phyloP scores from a whole-genome alignment of 2,329 filamentous ascomycete genomes.

The Cryphonectria japonica region DNA sequence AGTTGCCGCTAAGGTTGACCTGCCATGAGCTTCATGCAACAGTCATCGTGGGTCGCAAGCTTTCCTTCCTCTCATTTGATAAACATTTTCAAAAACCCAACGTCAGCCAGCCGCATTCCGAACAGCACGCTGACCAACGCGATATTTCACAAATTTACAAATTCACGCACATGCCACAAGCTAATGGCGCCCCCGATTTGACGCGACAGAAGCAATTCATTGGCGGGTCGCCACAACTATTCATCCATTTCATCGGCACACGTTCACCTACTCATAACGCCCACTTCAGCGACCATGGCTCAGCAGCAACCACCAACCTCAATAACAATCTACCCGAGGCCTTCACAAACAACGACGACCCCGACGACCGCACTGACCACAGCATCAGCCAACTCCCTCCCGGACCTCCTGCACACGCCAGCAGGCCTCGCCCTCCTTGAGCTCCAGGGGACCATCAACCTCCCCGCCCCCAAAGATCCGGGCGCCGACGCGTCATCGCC shows the following conservation, averaged over 20 bases:
- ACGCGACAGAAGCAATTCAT: not conserved
- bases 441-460: conserved; percentile 88
- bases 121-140: not conserved
- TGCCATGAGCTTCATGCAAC: not conserved
- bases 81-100: not conserved
- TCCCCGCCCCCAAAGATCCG: conserved; percentile 51
- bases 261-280: not conserved
- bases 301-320: conserved; percentile 29
- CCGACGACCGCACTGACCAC: conserved; percentile 31
- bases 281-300: not conserved
- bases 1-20: not conserved
- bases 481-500: conserved; percentile 31
- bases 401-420: conserved; percentile 83
- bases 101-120: not conserved
- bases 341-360: conserved; percentile 26
- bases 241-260: not conserved
- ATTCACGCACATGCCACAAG: not conserved
- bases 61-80: not conserved
- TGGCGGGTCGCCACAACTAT: not conserved
- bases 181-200: not conserved
- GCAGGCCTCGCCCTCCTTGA: conserved; percentile 88
- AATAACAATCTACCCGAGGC: conserved; percentile 45
- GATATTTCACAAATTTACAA: not conserved
- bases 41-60: not conserved
- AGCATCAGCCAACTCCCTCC: conserved; percentile 61